Conservation (phyloP, 495 filamentous ascomycete species). For the Penicillium waksmanii region DNA sequence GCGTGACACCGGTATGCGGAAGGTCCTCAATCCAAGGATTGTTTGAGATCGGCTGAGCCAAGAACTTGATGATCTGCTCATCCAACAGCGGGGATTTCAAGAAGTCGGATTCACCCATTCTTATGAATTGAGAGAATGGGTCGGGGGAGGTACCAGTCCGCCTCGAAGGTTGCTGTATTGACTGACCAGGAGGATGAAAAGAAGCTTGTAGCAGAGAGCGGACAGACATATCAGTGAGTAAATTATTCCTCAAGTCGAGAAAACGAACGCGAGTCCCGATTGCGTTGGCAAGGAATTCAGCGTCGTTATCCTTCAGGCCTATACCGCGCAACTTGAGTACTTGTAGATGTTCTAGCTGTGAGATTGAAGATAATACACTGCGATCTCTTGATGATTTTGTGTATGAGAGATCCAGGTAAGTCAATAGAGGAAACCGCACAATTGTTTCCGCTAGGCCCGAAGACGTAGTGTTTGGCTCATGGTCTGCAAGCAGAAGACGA, state of each 20-base stretch:
- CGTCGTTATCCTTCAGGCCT: slow-evolving; percentile 58
- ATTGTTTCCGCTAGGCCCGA: slow-evolving; percentile 56
- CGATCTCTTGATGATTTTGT: slow-evolving; percentile 59
- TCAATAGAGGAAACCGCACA: slow-evolving; percentile 54
- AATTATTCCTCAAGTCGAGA: slow-evolving; percentile 63
- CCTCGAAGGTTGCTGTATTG: slow-evolving; percentile 2
- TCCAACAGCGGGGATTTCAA: slow-evolving; percentile 51
- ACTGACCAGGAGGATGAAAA: slow-evolving; percentile 37
- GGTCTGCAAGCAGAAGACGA: slow-evolving; percentile 59
- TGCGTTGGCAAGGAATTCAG: slow-evolving; percentile 55
- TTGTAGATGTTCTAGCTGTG: slow-evolving; percentile 52
- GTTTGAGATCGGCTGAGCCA: slow-evolving; percentile 53
- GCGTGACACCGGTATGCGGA: slow-evolving; percentile 57
- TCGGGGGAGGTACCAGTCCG: slow-evolving; percentile 18
- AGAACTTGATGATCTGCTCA: slow-evolving; percentile 48
- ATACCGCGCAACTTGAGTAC: slow-evolving; percentile 63
- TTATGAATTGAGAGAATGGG: slow-evolving; percentile 16
- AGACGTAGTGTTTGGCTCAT: slow-evolving; percentile 61
- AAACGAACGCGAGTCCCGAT: slow-evolving; percentile 57
- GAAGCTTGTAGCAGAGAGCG: slow-evolving; percentile 55
- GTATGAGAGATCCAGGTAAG: slow-evolving; percentile 65
- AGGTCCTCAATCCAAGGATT: slow-evolving; percentile 58
- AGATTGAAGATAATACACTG: slow-evolving; percentile 48
- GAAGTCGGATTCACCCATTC: slow-evolving; percentile 23
- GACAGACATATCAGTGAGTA: slow-evolving; percentile 59